These are phyloP conservation scores for Aspergillus heteromorphus DNA, from an alignment of 495 filamentous ascomycete species.

Conservation along the genomic window DNA sequence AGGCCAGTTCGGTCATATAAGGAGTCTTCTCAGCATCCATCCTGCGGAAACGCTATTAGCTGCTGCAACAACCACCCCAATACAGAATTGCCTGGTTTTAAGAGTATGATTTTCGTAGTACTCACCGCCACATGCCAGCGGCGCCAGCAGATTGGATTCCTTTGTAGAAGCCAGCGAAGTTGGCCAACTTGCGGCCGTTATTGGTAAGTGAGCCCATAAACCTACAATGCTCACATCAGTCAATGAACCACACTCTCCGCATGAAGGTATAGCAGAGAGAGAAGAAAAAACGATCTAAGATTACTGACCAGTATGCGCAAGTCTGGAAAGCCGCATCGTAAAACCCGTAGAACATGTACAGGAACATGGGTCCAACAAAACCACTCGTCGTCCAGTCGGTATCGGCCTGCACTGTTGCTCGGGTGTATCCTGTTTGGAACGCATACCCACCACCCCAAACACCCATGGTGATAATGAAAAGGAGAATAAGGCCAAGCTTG, in stretches of 20 bases:
- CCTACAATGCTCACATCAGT: slow-evolving; percentile 36
- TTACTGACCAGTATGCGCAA: slow-evolving; percentile 74
- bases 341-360: slow-evolving; percentile 93
- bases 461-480: slow-evolving; percentile 70
- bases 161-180: slow-evolving; percentile 94
- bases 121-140: slow-evolving; percentile 74
- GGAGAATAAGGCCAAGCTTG: slow-evolving; percentile 57
- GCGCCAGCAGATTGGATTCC: slow-evolving; percentile 93
- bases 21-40: slow-evolving; percentile 59
- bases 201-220: slow-evolving; percentile 91
- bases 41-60: slow-evolving; percentile 19
- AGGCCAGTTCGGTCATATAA: slow-evolving; percentile 59
- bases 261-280: not conserved
- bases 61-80: not conserved
- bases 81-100: not conserved
- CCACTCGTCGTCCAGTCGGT: slow-evolving; percentile 62
- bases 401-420: slow-evolving; percentile 40
- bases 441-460: slow-evolving; percentile 88
- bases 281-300: not conserved
- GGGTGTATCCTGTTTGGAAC: slow-evolving; percentile 62
- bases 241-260: not conserved
- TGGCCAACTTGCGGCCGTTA: slow-evolving; percentile 85
- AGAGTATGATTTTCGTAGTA: not conserved
- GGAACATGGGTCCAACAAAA: slow-evolving; percentile 78
- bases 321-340: slow-evolving; percentile 86